A percentile compares a stretch with the other conserved stretches of the same genome.
These are phyloP conservation scores for Spergularia azorica DNA, from an alignment of 179 eudicot genomes.

Conservation along the genomic window DNA sequence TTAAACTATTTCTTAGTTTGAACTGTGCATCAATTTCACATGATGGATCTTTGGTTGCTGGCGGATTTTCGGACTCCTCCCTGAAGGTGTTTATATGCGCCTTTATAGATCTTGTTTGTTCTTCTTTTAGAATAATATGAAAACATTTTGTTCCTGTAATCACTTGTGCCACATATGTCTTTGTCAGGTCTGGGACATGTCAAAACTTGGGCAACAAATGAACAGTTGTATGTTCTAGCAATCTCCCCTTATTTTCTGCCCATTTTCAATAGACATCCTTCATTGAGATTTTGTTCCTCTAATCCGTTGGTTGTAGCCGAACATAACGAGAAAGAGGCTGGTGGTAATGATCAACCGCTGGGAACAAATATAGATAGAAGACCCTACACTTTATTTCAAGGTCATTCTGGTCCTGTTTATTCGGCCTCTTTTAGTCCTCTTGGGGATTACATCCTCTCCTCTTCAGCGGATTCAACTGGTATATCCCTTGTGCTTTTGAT, in stretches of 20 bases:
- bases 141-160: neutral
- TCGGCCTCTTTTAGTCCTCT: slow-evolving; percentile 85
- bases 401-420: slow-evolving; percentile 97
- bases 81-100: slow-evolving; percentile 55
- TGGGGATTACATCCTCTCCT: slow-evolving; percentile 90
- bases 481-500: neutral
- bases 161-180: slow-evolving; percentile 15
- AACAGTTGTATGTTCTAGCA: slow-evolving; percentile 45
- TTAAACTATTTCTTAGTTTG: slow-evolving; percentile 42
- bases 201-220: slow-evolving; percentile 77
- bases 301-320: slow-evolving; percentile 44
- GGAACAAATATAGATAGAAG: slow-evolving; percentile 56
- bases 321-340: slow-evolving; percentile 70
- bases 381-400: slow-evolving; percentile 76
- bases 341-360: slow-evolving; percentile 44
- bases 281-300: neutral
- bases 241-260: slow-evolving; percentile 4
- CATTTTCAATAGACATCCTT: slow-evolving; percentile 8
- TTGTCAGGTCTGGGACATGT: slow-evolving; percentile 95
- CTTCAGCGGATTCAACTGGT: slow-evolving; percentile 97
- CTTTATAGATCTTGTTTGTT: neutral
- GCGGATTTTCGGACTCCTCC: slow-evolving; percentile 98
- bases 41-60: slow-evolving; percentile 98
- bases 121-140: neutral
- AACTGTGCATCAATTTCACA: slow-evolving; percentile 90